Evolutionary conservation across 768 basidiomycete species (phyloP).

Genomic region (Strobilomyces echinocephalus): DNA sequence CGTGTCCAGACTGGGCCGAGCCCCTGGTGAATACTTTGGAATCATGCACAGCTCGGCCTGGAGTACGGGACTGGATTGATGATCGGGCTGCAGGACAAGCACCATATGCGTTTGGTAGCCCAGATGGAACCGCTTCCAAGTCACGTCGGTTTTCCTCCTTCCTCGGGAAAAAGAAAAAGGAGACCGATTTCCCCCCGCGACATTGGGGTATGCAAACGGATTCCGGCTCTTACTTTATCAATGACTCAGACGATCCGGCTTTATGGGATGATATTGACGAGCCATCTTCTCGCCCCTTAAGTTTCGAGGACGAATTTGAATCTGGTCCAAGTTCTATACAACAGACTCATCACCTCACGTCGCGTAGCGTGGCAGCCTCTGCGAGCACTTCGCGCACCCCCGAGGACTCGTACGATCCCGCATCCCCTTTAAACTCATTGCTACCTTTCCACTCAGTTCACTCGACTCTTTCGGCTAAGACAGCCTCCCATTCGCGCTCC

Average conservation of each 20-base stretch:
- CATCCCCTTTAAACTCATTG: conserved; percentile 32
- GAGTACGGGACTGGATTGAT: conserved; percentile 60
- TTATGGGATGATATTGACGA: conserved; percentile 32
- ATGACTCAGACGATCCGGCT: conserved; percentile 16
- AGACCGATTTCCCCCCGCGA: conserved; percentile 53
- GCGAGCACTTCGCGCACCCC: conserved; percentile 7
- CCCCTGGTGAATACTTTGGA: conserved; percentile 71
- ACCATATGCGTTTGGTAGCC: conserved; percentile 52
- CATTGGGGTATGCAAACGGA: conserved; percentile 53
- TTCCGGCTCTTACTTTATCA: conserved; percentile 54
- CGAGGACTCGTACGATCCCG: conserved; percentile 30
- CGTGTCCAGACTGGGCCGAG: conserved; percentile 76
- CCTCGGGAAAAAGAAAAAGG: conserved; percentile 43
- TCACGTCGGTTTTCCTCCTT: conserved; percentile 29
- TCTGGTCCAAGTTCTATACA: conserved; percentile 37
- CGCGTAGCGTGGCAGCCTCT: conserved; percentile 14
- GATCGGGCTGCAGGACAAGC: conserved; percentile 39
- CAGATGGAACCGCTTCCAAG: conserved; percentile 31
- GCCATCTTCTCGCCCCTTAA: conserved; percentile 9
- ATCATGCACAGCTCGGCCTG: conserved; percentile 64
- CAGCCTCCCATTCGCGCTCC: conserved; percentile 32
- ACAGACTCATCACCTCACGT: conserved; percentile 22
- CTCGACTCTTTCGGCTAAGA: conserved; percentile 30
- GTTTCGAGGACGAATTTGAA: conserved; percentile 43
- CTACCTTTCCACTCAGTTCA: conserved; percentile 32